Evolutionary conservation across 306 rosid species (phyloP), one percentile per base, ranked within the genome.

Genomic region (Quercus berberidifolia): DNA sequence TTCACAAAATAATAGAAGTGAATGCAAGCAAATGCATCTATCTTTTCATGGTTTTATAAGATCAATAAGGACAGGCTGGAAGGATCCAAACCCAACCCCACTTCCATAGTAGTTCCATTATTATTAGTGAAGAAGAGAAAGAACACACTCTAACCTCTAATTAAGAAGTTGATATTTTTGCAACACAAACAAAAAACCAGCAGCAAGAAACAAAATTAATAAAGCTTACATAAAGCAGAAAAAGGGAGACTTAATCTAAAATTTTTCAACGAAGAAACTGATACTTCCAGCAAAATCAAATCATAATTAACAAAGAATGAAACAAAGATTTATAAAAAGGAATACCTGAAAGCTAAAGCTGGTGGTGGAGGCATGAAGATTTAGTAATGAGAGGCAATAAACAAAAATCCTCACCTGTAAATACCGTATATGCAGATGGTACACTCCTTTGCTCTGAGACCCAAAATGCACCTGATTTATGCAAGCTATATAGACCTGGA

Each of bases 11-110:
- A 51, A 28, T 33, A 67, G 84, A 78, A 81, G 54, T 46, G 54
- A 46, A 84, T 65, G 76, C 67, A 85, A 80, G 76, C 67, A 85
- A 80, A 79, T 63, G 73, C 13, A 23, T 64, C 7, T 31, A 69
- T n/a, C 70, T 19, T 19, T 67, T 78, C 75, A 75, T 71, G 73
- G 82, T 77, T 85, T 77, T 83, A 80, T 55, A 84, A 83, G 89
- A 92, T 85, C 76, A 85, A 83, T 87, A 82, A 83, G 57, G 91
- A 92, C 97, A 92, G 93, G 86, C 91, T 92, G 92, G 92, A 90
- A 90, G 93, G 88, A 92, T 90, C 90, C 89, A 85, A 92, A 82
- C 70, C 83, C 78, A 84, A 75, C 89, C 97, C 94, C 90, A 88
- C 93, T 86, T 82, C 88, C 76, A 83, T 67, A 33, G 72, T 67